These are phyloP conservation scores for Solanum lycopersicoides DNA, from an alignment of 257 asterid genomes.

Conservation along the genomic window DNA sequence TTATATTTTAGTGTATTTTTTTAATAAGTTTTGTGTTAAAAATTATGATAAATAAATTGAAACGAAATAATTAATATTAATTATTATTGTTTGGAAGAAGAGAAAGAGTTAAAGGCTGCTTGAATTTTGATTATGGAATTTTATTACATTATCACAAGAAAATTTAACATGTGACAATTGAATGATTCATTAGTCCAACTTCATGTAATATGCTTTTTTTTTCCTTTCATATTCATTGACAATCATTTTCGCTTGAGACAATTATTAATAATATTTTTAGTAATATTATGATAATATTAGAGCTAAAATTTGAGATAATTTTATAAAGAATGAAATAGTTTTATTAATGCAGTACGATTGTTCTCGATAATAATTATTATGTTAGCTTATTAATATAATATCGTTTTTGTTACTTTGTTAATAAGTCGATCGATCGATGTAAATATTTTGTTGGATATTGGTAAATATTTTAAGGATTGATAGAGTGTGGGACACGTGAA, in stretches of 20 bases:
- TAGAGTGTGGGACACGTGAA: conserved; percentile 22
- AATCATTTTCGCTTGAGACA: background rate
- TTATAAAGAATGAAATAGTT: too few relatives aligned
- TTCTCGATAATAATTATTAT: too few relatives aligned
- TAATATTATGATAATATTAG: fast-evolving
- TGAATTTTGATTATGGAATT: background rate
- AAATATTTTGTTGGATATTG: background rate
- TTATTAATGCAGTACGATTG: fast-evolving
- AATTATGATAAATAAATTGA: too few relatives aligned
- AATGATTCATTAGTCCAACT: background rate
- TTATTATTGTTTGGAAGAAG: background rate
- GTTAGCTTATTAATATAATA: background rate
- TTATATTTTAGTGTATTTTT: too few relatives aligned
- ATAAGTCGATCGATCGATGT: background rate
- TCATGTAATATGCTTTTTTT: background rate
- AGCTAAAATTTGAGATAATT: fast-evolving
- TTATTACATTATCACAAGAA: background rate
- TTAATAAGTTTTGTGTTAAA: too few relatives aligned
- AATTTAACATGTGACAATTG: background rate
- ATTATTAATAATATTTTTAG: background rate
- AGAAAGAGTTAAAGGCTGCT: background rate
- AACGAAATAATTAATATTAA: too few relatives aligned
- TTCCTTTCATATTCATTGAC: background rate
- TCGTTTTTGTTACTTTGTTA: background rate
- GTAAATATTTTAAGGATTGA: background rate